Evolutionary conservation across 1,139 yeast genomes (phyloP).

Genomic region (Nakaseomyces kungkrabaensis): DNA sequence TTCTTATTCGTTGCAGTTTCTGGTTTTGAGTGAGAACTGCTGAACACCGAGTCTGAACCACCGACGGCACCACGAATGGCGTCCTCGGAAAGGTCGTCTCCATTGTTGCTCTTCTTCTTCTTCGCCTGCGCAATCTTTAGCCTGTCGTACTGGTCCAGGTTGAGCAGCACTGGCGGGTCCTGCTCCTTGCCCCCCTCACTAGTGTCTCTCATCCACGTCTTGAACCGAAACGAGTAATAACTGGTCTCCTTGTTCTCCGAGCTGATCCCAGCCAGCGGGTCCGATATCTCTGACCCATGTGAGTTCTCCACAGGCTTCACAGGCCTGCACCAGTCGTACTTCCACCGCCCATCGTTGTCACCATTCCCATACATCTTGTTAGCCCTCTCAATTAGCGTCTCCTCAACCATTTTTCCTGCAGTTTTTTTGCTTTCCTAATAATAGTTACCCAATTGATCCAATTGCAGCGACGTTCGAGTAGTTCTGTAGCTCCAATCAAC

Average conservation of each 20-base stretch:
- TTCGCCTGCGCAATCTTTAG: conserved; percentile 6
- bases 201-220: conserved; percentile 15
- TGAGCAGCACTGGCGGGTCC: conserved; percentile 9
- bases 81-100: conserved; percentile 39
- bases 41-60: conserved; percentile 33
- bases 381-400: conserved; percentile 20
- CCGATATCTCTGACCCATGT: not conserved
- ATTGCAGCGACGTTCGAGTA: too few relatives aligned
- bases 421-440: not conserved
- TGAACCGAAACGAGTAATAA: conserved; percentile 15
- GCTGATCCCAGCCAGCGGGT: not conserved
- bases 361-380: conserved; percentile 14
- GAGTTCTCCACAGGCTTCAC: conserved; percentile 7
- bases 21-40: conserved; percentile 9
- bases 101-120: conserved; percentile 5
- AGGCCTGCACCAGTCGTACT: conserved; percentile 22
- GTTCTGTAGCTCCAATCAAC: too few relatives aligned
- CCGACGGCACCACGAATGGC: conserved; percentile 62
- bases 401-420: conserved; percentile 7
- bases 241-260: conserved; percentile 8
- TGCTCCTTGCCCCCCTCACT: conserved; percentile 7
- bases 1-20: not conserved
- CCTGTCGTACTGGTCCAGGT: conserved; percentile 14
- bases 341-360: conserved; percentile 18
- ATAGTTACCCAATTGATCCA: too few relatives aligned